Conservation (phyloP, 2,329 filamentous ascomycete genomes). For the Xylariaceae sp. region DNA sequence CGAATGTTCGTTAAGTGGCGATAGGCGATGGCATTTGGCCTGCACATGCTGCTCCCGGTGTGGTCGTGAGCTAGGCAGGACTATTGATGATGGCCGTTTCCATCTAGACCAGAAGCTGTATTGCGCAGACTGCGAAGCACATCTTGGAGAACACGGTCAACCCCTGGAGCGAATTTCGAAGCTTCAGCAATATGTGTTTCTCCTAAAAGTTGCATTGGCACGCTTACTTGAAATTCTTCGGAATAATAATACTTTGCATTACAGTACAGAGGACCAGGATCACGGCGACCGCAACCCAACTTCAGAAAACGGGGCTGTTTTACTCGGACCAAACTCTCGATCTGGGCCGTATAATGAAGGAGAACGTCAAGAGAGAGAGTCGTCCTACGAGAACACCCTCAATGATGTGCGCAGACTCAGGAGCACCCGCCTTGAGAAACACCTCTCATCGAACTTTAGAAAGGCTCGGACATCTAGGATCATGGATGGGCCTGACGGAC, state of each 20-base stretch:
- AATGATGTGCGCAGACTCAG: constrained; percentile 89
- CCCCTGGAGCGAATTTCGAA: constrained; percentile 72
- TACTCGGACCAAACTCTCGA: constrained; percentile 59
- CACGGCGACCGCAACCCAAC: constrained; percentile 52
- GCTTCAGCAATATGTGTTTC: constrained; percentile 88
- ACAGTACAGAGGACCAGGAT: constrained; percentile 67
- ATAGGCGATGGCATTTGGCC: constrained; percentile 75
- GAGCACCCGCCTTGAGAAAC: constrained; percentile 90
- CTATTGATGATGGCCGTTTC: constrained; percentile 64
- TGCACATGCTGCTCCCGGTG: constrained; percentile 73
- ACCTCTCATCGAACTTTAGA: constrained; percentile 86
- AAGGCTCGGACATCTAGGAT: constrained; percentile 87
- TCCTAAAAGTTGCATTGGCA: constrained; percentile 86
- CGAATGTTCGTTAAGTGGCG: constrained; percentile 72
- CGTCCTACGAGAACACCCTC: constrained; percentile 89
- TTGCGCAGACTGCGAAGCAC: constrained; percentile 62
- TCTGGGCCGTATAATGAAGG: constrained; percentile 69
- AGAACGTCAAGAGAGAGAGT: constrained; percentile 58
- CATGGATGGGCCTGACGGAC: constrained; percentile 77
- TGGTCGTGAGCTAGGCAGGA: constrained; percentile 59
- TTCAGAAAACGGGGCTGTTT: constrained; percentile 44
- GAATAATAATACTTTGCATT: constrained; percentile 73
- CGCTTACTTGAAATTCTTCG: constrained; percentile 81
- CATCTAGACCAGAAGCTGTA: constrained; percentile 64
- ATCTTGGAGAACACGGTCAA: constrained; percentile 46